Evolutionary conservation across 306 rosid species (phyloP).

Genomic region (Dalbergia oliveri): DNA sequence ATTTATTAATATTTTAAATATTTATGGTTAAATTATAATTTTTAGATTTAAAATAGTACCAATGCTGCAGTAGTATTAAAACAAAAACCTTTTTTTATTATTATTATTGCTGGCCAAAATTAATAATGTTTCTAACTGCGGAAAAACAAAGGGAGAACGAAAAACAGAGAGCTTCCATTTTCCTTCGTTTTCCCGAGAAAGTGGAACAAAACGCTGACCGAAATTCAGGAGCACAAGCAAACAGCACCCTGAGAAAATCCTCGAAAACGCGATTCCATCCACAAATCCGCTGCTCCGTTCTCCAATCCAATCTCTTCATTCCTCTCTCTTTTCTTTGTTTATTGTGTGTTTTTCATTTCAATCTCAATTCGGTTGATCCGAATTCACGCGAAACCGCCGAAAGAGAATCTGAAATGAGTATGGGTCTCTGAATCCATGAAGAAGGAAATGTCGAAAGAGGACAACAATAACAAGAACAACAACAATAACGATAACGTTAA

Average conservation of each 20-base stretch:
- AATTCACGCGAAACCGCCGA: neutral
- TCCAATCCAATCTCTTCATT: constrained; percentile 2
- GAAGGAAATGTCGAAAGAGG: constrained; percentile 57
- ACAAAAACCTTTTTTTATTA: no score
- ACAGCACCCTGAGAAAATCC: neutral
- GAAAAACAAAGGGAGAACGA: neutral
- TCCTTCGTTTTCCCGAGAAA: constrained; percentile 50
- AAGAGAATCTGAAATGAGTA: constrained; percentile 29
- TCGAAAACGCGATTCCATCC: neutral
- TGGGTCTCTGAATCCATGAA: constrained; percentile 53
- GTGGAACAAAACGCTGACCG: constrained; percentile 48
- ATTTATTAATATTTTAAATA: no score
- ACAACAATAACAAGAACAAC: constrained; percentile 18
- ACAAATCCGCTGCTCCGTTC: neutral
- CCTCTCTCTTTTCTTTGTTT: neutral
- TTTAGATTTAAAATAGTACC: no score
- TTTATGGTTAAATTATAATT: no score
- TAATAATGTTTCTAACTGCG: neutral
- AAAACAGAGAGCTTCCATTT: neutral
- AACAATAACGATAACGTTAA: no score
- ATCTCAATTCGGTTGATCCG: neutral
- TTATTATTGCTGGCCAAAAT: neutral
- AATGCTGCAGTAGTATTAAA: no score
- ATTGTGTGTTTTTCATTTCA: neutral
- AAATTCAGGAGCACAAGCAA: constrained; percentile 20